phyloP scores from a whole-genome alignment of 352 stramenopile species.

The Globisporangium orthogonon region DNA sequence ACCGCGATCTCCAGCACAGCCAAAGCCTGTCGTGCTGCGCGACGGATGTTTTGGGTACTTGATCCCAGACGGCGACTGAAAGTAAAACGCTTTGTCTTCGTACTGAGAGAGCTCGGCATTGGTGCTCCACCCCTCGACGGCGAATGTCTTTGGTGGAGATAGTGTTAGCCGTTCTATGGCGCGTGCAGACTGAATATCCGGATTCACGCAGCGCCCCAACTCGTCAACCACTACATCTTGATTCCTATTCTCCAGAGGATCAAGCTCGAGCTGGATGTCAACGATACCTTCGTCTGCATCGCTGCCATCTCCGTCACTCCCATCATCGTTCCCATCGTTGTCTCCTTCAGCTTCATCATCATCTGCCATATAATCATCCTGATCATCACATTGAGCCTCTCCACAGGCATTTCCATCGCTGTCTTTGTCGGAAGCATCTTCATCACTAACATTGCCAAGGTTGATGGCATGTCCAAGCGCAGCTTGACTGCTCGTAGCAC shows the following conservation, averaged over 20 bases:
- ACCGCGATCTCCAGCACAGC: neutral
- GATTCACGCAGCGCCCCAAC: neutral
- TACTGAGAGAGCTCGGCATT: constrained; percentile 3
- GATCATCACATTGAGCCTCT: constrained; percentile 3
- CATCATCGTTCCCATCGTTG: constrained; percentile 32
- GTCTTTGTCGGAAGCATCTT: constrained; percentile 1
- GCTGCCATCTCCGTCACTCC: constrained; percentile 29
- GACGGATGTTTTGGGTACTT: constrained; percentile 24
- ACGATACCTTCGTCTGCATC: constrained; percentile 14
- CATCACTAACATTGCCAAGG: constrained; percentile 1
- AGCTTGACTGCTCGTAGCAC: neutral
- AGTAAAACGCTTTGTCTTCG: constrained; percentile 14
- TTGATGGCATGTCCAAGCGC: neutral
- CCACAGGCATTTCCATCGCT: neutral
- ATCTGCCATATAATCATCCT: constrained; percentile 10
- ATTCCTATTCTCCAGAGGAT: neutral
- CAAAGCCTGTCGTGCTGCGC: neutral
- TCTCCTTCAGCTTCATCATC: constrained; percentile 7
- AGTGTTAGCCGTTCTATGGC: neutral
- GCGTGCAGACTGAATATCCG: neutral
- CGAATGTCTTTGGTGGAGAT: constrained; percentile 7
- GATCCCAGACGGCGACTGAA: constrained; percentile 4
- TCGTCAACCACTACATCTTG: neutral
- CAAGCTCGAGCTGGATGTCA: constrained; percentile 6
- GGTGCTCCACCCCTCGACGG: constrained; percentile 3